A percentile compares a stretch with the other conserved stretches of the same genome.
phyloP scores from a whole-genome alignment of 805 yeast species.

The Yueomyces sinensis region DNA sequence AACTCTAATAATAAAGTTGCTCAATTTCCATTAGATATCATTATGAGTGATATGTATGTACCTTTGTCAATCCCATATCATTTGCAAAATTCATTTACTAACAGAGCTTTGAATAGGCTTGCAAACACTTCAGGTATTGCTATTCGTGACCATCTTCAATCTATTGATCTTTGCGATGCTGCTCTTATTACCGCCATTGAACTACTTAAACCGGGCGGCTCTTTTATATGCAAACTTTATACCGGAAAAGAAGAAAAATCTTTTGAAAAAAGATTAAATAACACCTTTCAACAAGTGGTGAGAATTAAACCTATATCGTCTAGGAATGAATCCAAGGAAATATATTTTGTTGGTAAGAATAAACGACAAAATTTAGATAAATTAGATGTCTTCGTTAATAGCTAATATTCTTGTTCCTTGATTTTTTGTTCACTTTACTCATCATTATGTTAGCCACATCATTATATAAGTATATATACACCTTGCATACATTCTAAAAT shows the following conservation, averaged over 20 bases:
- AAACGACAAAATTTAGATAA: conserved; percentile 33
- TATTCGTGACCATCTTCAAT: conserved; percentile 67
- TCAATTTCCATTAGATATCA: conserved; percentile 42
- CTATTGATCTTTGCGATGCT: conserved; percentile 85
- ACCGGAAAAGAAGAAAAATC: conserved; percentile 67
- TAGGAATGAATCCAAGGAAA: conserved; percentile 67
- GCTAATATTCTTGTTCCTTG: too few relatives aligned
- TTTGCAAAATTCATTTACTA: conserved; percentile 53
- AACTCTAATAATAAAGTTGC: background rate
- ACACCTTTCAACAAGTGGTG: conserved; percentile 47
- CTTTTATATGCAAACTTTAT: conserved; percentile 70
- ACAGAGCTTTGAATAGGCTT: conserved; percentile 79
- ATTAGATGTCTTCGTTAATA: conserved; percentile 30
- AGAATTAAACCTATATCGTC: conserved; percentile 75
- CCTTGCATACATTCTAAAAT: too few relatives aligned
- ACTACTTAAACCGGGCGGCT: conserved; percentile 57
- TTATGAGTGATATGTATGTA: conserved; percentile 76
- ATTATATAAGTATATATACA: too few relatives aligned
- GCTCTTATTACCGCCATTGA: conserved; percentile 67
- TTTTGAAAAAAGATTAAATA: conserved; percentile 45
- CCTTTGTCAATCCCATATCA: too few relatives aligned
- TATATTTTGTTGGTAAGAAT: conserved; percentile 60
- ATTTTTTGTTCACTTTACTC: conserved; percentile 1
- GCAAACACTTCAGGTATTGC: conserved; percentile 79
- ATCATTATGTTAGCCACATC: too few relatives aligned